Base-by-base conservation (phyloP, 1,284 basidiomycete genomes). In the Pseudozyma pruni region DNA sequence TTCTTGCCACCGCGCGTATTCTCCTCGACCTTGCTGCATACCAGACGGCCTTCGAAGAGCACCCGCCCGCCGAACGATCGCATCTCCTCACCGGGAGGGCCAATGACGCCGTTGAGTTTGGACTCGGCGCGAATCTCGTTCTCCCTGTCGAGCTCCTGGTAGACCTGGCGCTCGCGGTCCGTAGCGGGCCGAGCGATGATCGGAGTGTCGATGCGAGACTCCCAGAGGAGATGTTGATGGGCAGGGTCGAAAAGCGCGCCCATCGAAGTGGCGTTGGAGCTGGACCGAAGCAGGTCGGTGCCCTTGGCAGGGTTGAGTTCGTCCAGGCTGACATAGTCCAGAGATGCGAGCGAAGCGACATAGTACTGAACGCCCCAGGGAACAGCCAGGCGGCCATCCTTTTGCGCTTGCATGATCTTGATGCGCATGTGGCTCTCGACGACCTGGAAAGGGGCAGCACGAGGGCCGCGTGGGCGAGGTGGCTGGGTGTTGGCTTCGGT, bases 61-160 rank as follows among this genome's bases (percentile, higher is more conserved):
- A 71, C 62, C 3, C 50, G 53, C 9, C 68, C 68, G 23, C 68
- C 68, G 29, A 40, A 71, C 2, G 39, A 33, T 27, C 46, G 39
- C 49, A 57, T 58, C 31, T 66, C 58, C 19, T 61, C 62, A n/a
- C 46, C 59, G 3, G 53, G 53, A 9, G 58, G 66, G 3, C 66
- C 66, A 9, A 57, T 40, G 35, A 71, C 47, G 23, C 68, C 68
- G 32, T 57, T 52, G 8, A 66, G 29, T 8, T 8, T 32, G 1
- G 53, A 43, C 0, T 33, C 39, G 17, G 48, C 31, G 8, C 43
- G 47, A 14, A 64, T 56, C 32, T 42, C 16, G 0, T 17, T 23
- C 31, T 71, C 68, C 11, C 68, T 57, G 33, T 71, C 68, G 29
- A 61, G 68, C 33, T 71, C 68, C 2, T 33, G 32, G 32, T 39